These are phyloP conservation scores for Fusarium denticulatum DNA, from an alignment of 2,329 filamentous ascomycete genomes.

Conservation along the genomic window DNA sequence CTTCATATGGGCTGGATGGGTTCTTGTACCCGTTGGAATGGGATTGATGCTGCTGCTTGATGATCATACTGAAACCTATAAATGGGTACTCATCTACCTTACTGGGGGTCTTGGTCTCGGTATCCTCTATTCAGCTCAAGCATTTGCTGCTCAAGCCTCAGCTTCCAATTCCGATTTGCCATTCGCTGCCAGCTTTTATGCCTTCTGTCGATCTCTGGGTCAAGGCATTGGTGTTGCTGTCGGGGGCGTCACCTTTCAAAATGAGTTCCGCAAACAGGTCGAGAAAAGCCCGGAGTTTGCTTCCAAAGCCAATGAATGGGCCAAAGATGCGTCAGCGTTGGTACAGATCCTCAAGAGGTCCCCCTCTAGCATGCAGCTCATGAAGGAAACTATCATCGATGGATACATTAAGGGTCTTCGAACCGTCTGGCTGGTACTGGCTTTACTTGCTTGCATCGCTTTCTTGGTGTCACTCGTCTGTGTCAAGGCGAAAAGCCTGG, in stretches of 20 bases:
- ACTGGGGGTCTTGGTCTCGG: conserved; percentile 69
- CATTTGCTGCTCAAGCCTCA: conserved; percentile 68
- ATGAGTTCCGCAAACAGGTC: conserved; percentile 65
- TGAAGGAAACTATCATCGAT: conserved; percentile 42
- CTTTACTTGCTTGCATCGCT: conserved; percentile 42
- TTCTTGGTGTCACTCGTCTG: conserved; percentile 27
- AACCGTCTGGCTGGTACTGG: conserved; percentile 48
- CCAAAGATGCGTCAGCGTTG: conserved; percentile 66
- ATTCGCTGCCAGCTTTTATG: conserved; percentile 69
- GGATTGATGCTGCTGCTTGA: conserved; percentile 64
- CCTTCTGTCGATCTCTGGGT: conserved; percentile 69
- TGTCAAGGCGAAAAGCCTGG: conserved; percentile 35
- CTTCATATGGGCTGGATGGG: conserved; percentile 71
- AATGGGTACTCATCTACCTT: conserved; percentile 71
- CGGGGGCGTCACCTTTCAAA: conserved; percentile 76
- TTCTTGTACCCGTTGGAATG: conserved; percentile 65
- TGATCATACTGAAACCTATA: conserved; percentile 58
- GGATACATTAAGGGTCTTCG: conserved; percentile 48
- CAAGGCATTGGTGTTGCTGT: conserved; percentile 73
- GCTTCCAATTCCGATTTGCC: conserved; percentile 53
- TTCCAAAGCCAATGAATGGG: conserved; percentile 54
- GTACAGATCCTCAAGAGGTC: conserved; percentile 59
- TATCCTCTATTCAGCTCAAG: conserved; percentile 71
- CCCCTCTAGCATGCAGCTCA: conserved; percentile 43
- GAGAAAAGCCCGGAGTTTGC: conserved; percentile 58